Evolutionary conservation across 2,329 filamentous ascomycete genomes (phyloP), one percentile per base, ranked within the genome.

Genomic region (Penicillium oxalicum): DNA sequence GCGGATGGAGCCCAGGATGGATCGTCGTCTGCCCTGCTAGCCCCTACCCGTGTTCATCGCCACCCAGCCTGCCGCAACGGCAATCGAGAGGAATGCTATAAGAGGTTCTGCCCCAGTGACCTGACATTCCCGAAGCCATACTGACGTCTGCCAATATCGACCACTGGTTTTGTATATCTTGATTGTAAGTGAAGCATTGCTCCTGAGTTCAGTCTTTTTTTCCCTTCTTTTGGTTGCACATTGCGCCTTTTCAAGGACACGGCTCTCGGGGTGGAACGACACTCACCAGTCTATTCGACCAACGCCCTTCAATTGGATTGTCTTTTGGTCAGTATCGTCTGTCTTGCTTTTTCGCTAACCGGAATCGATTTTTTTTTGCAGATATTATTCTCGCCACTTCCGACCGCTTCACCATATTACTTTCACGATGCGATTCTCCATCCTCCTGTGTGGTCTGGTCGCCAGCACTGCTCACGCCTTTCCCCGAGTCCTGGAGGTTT

Each of bases 381-480:
- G 41, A 34, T 39, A 11, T 40, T 28, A 9, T n/a, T 3, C 24
- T 4, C 29, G n/a, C 18, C 5, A 4, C 18, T 3, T 11, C 25
- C 7, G 13, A 43, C 18, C 12, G 2, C 36, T 11, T 37, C 34
- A 13, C 29, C 13, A 8, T n/a, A 11, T 12, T 9, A 26, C 8
- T 2, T 7, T 11, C 46, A 52, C 28, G 27, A 57, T 57, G 54
- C 54, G 51, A 8, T 40, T 47, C 34, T 57, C 54, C 1, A 7
- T 57, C 28, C 32, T 58, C 36, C 18, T 58, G 26, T 35, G 49
- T 25, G 48, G 48, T 34, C 44, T 58, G 40, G 40, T 57, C 9
- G 52, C 56, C 33, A 50, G 46, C 28, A 24, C 55, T 11, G 35
- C 49, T 8, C 29, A 42, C 35, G 56, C 56, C 0, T 35, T 58